Base-by-base conservation (phyloP, 192 early-diverging fungal genomes). In the Irineochytrium annulatum region DNA sequence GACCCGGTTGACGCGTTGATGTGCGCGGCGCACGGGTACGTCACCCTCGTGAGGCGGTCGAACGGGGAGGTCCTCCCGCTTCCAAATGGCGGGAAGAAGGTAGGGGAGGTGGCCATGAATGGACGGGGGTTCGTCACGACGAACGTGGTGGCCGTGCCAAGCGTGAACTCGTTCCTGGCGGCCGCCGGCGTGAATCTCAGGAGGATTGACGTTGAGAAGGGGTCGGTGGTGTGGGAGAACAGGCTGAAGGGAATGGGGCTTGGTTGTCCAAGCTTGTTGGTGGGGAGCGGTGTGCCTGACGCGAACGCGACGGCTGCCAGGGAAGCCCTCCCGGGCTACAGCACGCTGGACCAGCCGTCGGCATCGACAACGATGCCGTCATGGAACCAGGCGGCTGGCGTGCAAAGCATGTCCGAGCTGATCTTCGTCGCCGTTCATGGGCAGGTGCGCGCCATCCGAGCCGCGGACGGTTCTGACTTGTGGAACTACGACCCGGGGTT, bases 161-260 rank as follows among this genome's bases (percentile, higher is more conserved):
- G 3, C 3, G 4, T 5, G n/a, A 16, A 34, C 32, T n/a, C 26
- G 3, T 16, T 27, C 13, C 32, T 57, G 3, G 34, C 27, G 24
- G 33, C 56, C 14, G n/a, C 56, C 35, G 56, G 35, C 16, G 29
- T 43, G 19, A 57, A 39, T 24, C n/a, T 57, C 31, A 3, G 37
- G n/a, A 5, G 3, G 3, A 4, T 27, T 22, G 32, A 8, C 8
- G 29, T 43, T 28, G 37, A 43, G 3, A 43, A 32, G 4, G 56
- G 56, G 24, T 5, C 34, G 3, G 8, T 41, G 4, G 34, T 57
- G 6, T 57, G 56, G 56, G 56, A 57, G 24, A 57, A 57, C 27
- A 43, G 26, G 26, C 37, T 57, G 56, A 57, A 43, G 56, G 56
- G 56, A 3, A 57, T 57, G 56, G 37, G 34, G 3, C 16, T 20